Evolutionary conservation across 176 grass and related monocot genomes (phyloP).

Genomic region (Aegilops umbellulata): DNA sequence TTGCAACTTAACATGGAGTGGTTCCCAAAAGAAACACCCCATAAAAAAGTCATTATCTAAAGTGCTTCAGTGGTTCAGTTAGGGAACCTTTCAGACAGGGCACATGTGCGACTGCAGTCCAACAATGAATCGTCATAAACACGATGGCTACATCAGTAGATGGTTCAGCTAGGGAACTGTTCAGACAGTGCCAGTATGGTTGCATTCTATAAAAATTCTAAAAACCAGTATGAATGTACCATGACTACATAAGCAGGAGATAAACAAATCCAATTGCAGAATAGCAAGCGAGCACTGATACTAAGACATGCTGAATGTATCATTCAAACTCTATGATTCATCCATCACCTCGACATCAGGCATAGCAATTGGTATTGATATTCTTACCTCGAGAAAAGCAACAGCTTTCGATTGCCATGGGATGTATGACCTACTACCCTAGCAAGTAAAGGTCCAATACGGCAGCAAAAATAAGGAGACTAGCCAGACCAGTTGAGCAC

Average conservation of each 20-base stretch:
- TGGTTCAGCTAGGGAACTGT: background rate
- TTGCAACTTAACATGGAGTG: background rate
- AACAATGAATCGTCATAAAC: background rate
- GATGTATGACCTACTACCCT: background rate
- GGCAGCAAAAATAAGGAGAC: background rate
- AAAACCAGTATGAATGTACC: background rate
- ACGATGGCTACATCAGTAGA: background rate
- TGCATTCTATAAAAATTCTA: background rate
- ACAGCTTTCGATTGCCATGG: background rate
- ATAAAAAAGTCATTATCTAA: conserved; percentile 5
- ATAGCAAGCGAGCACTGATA: background rate
- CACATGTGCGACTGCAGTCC: background rate
- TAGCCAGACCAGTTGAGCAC: background rate
- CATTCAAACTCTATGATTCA: background rate
- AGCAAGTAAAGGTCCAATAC: background rate
- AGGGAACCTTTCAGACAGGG: background rate
- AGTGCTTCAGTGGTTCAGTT: background rate
- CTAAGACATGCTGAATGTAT: background rate
- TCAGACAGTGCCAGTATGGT: background rate
- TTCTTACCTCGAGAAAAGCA: background rate
- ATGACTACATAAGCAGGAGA: background rate
- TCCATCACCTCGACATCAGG: background rate
- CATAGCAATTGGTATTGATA: background rate
- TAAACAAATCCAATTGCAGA: background rate
- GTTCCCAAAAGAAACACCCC: background rate